phyloP scores from a whole-genome alignment of 352 stramenopile genomes.

The Halophytophthora polymorphica region DNA sequence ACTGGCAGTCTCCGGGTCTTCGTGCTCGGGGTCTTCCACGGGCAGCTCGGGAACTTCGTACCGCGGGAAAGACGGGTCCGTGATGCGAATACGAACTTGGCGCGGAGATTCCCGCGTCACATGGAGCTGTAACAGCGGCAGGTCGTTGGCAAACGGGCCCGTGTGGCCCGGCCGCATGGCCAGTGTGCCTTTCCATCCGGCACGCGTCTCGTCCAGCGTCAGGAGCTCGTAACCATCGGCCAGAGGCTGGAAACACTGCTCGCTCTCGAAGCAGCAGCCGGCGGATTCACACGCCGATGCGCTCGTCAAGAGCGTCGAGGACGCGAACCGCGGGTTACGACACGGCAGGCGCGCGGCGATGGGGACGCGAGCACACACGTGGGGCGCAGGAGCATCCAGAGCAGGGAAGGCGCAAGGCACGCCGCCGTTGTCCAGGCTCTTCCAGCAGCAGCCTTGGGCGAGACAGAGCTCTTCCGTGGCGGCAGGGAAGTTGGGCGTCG shows the following conservation, averaged over 20 bases:
- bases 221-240: constrained; percentile 69
- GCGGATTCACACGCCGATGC: constrained; percentile 34
- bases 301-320: constrained; percentile 20
- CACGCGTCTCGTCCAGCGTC: constrained; percentile 44
- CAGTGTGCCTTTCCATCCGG: constrained; percentile 57
- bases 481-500: constrained; percentile 53
- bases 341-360: constrained; percentile 55
- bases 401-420: constrained; percentile 65
- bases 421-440: constrained; percentile 49
- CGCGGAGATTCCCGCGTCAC: constrained; percentile 50
- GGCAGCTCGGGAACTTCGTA: constrained; percentile 68
- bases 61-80: constrained; percentile 62
- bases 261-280: constrained; percentile 75
- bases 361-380: constrained; percentile 34
- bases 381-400: constrained; percentile 8
- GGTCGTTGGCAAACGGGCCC: constrained; percentile 79
- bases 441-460: constrained; percentile 84
- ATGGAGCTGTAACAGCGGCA: constrained; percentile 54
- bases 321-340: constrained; percentile 66
- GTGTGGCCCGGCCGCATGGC: constrained; percentile 36
- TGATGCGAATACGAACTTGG: constrained; percentile 76
- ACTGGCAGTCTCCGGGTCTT: background rate
- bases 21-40: constrained; percentile 5
- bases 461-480: constrained; percentile 75
- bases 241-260: constrained; percentile 67